These are phyloP conservation scores for Russula compacta DNA, from an alignment of 768 basidiomycete species.

Conservation along the genomic window DNA sequence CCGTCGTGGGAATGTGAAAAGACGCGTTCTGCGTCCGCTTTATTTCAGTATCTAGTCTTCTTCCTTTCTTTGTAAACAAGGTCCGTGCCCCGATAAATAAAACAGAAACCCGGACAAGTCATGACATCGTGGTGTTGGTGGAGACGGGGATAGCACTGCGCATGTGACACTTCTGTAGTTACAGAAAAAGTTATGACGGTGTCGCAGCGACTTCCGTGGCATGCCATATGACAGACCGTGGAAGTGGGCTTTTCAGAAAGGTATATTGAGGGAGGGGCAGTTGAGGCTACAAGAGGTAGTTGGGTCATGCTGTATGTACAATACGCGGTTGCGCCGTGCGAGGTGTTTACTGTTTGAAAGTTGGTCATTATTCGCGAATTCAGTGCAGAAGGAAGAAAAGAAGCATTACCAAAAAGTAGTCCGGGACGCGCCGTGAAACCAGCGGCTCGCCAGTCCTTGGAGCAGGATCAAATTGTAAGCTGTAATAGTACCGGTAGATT, in stretches of 20 bases:
- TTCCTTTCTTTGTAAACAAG: conserved; percentile 13
- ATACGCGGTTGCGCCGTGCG: conserved; percentile 13
- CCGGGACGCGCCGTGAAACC: conserved; percentile 90
- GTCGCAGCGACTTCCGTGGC: background rate
- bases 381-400: background rate
- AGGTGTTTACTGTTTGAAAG: conserved; percentile 13
- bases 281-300: conserved; percentile 19
- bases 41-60: conserved; percentile 19
- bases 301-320: conserved; percentile 21
- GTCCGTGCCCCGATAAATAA: conserved; percentile 17
- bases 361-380: background rate
- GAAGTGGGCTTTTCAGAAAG: conserved; percentile 12
- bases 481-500: conserved; percentile 26
- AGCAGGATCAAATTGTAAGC: conserved; percentile 99
- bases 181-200: background rate
- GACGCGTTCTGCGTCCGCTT: conserved; percentile 15
- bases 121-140: conserved; percentile 6
- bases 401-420: conserved; percentile 78
- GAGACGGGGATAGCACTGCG: background rate
- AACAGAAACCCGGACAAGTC: conserved; percentile 7
- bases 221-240: background rate
- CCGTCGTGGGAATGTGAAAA: background rate
- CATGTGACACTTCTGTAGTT: background rate
- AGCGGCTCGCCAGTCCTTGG: conserved; percentile 97
- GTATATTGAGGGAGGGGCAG: conserved; percentile 18